These are phyloP conservation scores for Globisporangium canariense DNA, from an alignment of 352 stramenopile genomes.

Conservation along the genomic window DNA sequence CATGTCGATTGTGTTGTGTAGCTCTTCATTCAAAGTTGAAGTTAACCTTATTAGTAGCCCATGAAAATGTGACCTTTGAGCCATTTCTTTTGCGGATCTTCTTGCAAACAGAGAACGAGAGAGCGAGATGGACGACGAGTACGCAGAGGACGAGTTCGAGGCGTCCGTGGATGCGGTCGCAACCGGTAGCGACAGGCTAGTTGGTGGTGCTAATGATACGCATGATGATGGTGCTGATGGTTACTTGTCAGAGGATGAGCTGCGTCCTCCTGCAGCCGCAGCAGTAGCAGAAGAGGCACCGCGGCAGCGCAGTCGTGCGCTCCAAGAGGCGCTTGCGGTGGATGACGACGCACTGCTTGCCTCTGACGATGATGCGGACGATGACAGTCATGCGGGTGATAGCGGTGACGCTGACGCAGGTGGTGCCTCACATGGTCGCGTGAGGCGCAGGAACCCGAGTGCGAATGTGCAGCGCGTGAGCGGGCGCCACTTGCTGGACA, in stretches of 20 bases:
- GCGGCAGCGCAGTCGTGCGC: slow-evolving; percentile 9
- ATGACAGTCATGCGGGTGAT: neutral
- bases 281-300: neutral
- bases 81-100: neutral
- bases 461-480: slow-evolving; percentile 6
- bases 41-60: neutral
- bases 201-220: neutral
- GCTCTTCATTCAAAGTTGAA: too few species aligned
- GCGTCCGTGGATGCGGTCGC: slow-evolving; percentile 8
- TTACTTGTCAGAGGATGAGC: slow-evolving; percentile 5
- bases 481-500: slow-evolving; percentile 30
- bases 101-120: neutral
- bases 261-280: slow-evolving; percentile 10
- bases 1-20: too few species aligned
- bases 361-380: neutral
- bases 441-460: slow-evolving; percentile 7
- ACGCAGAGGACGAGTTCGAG: slow-evolving; percentile 27
- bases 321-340: slow-evolving; percentile 11
- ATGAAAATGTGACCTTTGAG: neutral
- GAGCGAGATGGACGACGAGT: slow-evolving; percentile 14
- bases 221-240: neutral
- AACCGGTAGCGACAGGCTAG: neutral
- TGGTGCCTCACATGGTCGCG: neutral
- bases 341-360: slow-evolving; percentile 6
- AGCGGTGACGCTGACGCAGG: neutral